Evolutionary conservation across 1,139 yeast species (phyloP).

Genomic region (Zygoascus meyerae): DNA sequence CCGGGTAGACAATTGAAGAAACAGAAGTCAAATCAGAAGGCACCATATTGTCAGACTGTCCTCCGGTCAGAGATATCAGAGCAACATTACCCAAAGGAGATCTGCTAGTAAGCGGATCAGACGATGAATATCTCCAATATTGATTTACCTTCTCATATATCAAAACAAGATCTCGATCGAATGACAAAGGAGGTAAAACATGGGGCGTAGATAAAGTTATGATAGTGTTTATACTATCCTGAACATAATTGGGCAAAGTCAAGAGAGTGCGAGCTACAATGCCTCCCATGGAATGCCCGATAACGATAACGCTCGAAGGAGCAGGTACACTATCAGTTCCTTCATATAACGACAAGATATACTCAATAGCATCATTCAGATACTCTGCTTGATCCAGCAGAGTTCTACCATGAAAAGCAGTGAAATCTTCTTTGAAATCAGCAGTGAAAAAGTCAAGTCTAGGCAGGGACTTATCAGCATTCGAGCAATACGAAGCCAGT

Average conservation of each 20-base stretch:
- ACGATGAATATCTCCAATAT: constrained; percentile 69
- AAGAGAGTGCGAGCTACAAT: constrained; percentile 79
- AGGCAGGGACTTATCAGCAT: constrained; percentile 45
- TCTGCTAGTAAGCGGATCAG: constrained; percentile 20
- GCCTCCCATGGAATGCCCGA: constrained; percentile 98
- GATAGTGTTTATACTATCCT: constrained; percentile 73
- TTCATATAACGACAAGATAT: constrained; percentile 62
- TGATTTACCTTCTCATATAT: constrained; percentile 70
- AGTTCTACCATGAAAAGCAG: constrained; percentile 95
- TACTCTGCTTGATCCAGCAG: constrained; percentile 93
- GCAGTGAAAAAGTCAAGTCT: constrained; percentile 60
- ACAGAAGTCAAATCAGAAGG: constrained; percentile 89
- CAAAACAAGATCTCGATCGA: constrained; percentile 78
- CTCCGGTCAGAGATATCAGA: constrained; percentile 80
- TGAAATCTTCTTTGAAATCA: constrained; percentile 92
- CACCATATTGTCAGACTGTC: constrained; percentile 69
- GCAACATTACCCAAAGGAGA: constrained; percentile 33
- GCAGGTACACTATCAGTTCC: constrained; percentile 10
- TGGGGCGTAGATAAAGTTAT: constrained; percentile 91
- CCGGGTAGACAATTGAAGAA: constrained; percentile 62
- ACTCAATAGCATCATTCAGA: constrained; percentile 77
- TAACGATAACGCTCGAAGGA: constrained; percentile 69
- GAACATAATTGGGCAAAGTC: constrained; percentile 67
- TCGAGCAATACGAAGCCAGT: constrained; percentile 65
- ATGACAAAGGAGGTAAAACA: constrained; percentile 88